phyloP scores from a whole-genome alignment of 2,329 filamentous ascomycete species.

The Beauveria australis region DNA sequence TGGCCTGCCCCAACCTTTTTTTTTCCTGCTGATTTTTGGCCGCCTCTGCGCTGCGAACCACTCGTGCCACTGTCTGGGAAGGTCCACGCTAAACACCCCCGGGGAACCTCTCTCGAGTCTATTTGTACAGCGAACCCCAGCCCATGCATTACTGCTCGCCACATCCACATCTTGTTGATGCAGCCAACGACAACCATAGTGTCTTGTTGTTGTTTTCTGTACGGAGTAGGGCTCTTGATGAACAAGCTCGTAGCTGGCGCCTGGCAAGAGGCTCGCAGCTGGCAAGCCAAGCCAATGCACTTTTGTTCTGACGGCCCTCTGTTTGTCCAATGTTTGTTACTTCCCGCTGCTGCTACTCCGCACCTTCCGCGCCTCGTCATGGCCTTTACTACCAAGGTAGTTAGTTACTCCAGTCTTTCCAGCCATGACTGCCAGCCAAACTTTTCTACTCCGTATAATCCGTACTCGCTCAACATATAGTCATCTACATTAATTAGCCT shows the following conservation, averaged over 20 bases:
- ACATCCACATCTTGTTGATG: background rate
- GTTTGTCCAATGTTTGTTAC: background rate
- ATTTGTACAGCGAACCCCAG: background rate
- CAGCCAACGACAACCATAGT: background rate
- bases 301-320: background rate
- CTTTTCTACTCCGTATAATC: too few species aligned
- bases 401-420: background rate
- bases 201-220: too few species aligned
- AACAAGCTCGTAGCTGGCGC: background rate
- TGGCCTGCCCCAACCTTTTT: conserved; percentile 1
- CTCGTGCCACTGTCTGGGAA: too few species aligned
- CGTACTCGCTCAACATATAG: too few species aligned
- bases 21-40: background rate
- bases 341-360: background rate
- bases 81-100: background rate
- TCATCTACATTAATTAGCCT: too few species aligned
- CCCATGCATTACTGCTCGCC: background rate
- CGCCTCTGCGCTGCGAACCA: background rate
- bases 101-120: background rate
- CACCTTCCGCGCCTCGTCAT: background rate
- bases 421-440: background rate
- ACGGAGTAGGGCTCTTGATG: too few species aligned
- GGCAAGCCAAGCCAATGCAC: background rate
- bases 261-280: background rate
- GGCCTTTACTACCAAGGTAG: too few species aligned